Evolutionary conservation across 768 basidiomycete species (phyloP).

Genomic region (Ramaria rubella): DNA sequence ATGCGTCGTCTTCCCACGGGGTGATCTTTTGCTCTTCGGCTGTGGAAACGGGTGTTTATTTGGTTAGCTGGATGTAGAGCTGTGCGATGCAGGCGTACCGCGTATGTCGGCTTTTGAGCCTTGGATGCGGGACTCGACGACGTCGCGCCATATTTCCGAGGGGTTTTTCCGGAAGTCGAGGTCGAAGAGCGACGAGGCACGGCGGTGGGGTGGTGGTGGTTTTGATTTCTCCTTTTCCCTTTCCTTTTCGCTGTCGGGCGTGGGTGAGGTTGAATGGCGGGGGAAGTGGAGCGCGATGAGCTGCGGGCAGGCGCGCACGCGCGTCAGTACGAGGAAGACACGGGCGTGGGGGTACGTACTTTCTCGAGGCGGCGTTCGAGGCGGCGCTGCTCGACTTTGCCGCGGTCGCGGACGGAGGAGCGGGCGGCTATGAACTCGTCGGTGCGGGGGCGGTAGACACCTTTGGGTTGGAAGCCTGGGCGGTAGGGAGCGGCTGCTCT

Average conservation of each 20-base stretch:
- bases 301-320: background rate
- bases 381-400: conserved; percentile 74
- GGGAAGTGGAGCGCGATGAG: conserved; percentile 8
- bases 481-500: conserved; percentile 58
- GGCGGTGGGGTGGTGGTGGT: conserved; percentile 23
- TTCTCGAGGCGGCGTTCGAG: conserved; percentile 86
- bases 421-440: conserved; percentile 66
- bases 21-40: conserved; percentile 88
- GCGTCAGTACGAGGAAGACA: background rate
- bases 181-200: conserved; percentile 70
- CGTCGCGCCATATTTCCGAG: conserved; percentile 63
- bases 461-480: conserved; percentile 90
- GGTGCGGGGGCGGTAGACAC: conserved; percentile 71
- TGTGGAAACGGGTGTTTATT: conserved; percentile 20
- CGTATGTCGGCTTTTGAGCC: conserved; percentile 57
- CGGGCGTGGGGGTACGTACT: conserved; percentile 43
- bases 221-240: background rate
- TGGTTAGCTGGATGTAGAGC: background rate
- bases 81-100: conserved; percentile 39
- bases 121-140: conserved; percentile 40
- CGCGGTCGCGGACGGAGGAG: conserved; percentile 32
- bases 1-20: conserved; percentile 85
- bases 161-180: conserved; percentile 60
- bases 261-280: background rate
- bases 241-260: background rate